Evolutionary conservation across 129 eudicot genomes (phyloP).

Genomic region (Glebionis coronaria): DNA sequence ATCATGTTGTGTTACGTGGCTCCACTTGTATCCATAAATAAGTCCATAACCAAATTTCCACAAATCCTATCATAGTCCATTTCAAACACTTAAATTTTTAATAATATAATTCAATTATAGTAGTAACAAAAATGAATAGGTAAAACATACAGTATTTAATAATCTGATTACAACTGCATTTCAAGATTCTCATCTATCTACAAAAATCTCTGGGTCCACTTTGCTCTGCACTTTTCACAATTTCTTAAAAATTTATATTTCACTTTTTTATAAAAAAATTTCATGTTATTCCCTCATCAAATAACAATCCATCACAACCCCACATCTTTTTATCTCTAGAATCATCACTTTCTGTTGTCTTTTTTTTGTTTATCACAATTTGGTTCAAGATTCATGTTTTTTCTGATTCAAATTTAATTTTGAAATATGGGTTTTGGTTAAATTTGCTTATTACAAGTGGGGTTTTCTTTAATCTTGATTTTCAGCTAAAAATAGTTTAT

Average conservation of each 20-base stretch:
- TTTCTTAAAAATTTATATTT: neutral
- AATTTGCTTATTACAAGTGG: conserved; percentile 15
- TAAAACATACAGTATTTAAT: conserved; percentile 6
- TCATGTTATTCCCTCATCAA: conserved; percentile 26
- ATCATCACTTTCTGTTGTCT: conserved; percentile 13
- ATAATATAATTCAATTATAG: neutral
- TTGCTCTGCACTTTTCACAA: conserved; percentile 23
- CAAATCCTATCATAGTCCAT: neutral
- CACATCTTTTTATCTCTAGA: conserved; percentile 14
- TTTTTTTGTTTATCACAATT: neutral
- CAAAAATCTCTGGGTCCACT: conserved; percentile 35
- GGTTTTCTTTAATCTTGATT: conserved; percentile 17
- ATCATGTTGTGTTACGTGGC: conserved; percentile 19
- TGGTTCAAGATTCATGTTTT: conserved; percentile 16
- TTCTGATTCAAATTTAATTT: conserved; percentile 1
- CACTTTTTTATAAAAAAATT: neutral
- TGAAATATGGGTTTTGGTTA: conserved; percentile 15
- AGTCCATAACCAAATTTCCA: conserved; percentile 2
- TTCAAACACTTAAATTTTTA: neutral
- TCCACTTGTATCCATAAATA: conserved; percentile 13
- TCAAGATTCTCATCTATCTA: conserved; percentile 35
- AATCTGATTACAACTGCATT: neutral
- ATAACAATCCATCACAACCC: conserved; percentile 20
- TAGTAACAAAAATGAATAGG: neutral
- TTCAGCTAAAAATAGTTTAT: conserved; percentile 8